Evolutionary conservation across 2,329 filamentous ascomycete species (phyloP).

Genomic region (Beauveria bassiana): DNA sequence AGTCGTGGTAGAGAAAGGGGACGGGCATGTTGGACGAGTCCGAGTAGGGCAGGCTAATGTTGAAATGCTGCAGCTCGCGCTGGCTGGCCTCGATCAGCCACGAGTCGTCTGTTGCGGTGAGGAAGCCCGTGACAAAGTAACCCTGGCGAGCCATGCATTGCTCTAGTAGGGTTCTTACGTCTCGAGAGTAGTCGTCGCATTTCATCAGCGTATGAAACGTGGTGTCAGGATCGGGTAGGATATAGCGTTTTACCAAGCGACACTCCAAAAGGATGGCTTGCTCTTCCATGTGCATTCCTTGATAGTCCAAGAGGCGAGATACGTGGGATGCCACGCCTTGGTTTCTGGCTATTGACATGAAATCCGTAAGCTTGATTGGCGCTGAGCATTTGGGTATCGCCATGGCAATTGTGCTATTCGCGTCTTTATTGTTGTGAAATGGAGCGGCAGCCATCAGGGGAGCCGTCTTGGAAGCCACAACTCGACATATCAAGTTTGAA

Average conservation of each 20-base stretch:
- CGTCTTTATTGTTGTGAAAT: neutral
- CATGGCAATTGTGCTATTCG: neutral
- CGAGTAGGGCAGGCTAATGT: neutral
- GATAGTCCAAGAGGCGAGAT: neutral
- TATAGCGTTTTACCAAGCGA: conserved; percentile 7
- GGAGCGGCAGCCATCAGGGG: conserved; percentile 2
- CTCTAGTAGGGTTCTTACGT: neutral
- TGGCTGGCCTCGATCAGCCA: conserved; percentile 5
- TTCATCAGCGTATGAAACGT: conserved; percentile 2
- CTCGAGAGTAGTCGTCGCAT: neutral
- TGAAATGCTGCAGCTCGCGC: conserved; percentile 1
- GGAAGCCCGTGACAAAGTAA: conserved; percentile 8
- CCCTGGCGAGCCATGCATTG: conserved; percentile 1
- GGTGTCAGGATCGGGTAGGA: neutral
- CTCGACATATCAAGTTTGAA: conserved; percentile 2
- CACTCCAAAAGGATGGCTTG: neutral
- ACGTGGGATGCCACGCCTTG: conserved; percentile 5
- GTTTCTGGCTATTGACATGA: conserved; percentile 1
- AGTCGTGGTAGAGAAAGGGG: conserved; percentile 9
- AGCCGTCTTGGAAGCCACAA: conserved; percentile 8
- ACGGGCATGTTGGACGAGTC: neutral
- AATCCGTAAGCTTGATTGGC: neutral
- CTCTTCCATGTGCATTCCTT: neutral
- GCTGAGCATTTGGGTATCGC: conserved; percentile 2
- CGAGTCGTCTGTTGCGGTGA: conserved; percentile 4